Evolutionary conservation across 345 rosid species (phyloP), one percentile per base, ranked within the genome.

Genomic region (Dimocarpus longan): DNA sequence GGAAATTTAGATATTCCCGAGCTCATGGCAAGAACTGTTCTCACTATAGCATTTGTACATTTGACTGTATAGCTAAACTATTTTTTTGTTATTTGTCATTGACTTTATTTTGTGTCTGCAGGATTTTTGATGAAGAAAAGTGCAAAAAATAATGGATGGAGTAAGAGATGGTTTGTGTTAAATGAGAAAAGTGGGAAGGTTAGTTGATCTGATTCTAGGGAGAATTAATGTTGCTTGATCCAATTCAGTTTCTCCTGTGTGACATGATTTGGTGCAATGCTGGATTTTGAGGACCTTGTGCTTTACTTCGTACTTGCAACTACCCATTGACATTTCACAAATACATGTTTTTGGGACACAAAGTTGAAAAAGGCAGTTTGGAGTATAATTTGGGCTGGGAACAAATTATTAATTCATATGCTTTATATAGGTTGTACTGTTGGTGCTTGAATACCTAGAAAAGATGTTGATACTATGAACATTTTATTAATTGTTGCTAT

Each of bases 121-220:
- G 99, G 98, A 68, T 94, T 89, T 81, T 85, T 97, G 72, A 82
- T 93, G 89, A 97, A 94, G 88, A 97, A 90, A 84, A 97, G 99
- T 87, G 97, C 83, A 71, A 97, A 94, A 88, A 87, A 93, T 70
- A 92, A 87, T 82, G 98, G 93, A 43, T 97, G 99, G 99, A 91
- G 95, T 78, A 85, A 85, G 84, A 87, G 95, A 67, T 97, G 98
- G 98, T 97, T 97, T 89, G 99, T 97, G 64, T 84, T 97, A 79
- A 97, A 93, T 88, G 98, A 93, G 84, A 97, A 93, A 88, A 94
- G 85, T 80, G 98, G 99, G 86, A 97, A 97, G 97, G 99, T 92
- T 77, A 83, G 91, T 73, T 28, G 19, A 48, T 69, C 32, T 43
- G 54, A 75, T 65, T n/a, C 26, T 7, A 48, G 32, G 22, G 60